phyloP scores from a whole-genome alignment of 1,284 basidiomycete species.

The Ceratorhiza oryzae-sativae region DNA sequence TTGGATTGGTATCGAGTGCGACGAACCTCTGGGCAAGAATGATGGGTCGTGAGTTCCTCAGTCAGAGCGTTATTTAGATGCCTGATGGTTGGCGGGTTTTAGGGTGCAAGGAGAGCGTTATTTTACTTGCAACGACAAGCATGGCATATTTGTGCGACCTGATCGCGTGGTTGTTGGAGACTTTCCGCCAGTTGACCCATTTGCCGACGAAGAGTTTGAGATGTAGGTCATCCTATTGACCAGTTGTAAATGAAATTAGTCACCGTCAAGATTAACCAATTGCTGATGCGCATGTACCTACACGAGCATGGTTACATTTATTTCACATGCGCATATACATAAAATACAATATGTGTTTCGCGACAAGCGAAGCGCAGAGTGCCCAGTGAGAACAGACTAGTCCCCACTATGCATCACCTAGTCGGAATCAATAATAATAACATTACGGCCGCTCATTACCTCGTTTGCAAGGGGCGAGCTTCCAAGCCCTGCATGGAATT shows the following conservation, averaged over 20 bases:
- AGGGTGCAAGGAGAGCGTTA: conserved; percentile 88
- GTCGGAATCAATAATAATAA: not conserved
- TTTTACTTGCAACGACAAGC: conserved; percentile 78
- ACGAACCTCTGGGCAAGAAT: conserved; percentile 96
- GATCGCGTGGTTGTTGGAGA: conserved; percentile 87
- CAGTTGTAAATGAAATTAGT: not conserved
- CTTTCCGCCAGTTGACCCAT: conserved; percentile 77
- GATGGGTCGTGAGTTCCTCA: conserved; percentile 81
- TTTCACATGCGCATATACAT: not conserved
- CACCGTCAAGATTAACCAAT: not conserved
- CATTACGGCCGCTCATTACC: not conserved
- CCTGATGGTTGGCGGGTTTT: conserved; percentile 23
- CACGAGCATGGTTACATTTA: not conserved
- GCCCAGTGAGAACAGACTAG: not conserved
- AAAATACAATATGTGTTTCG: not conserved
- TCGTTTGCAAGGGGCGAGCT: not conserved
- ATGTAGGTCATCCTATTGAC: conserved; percentile 59
- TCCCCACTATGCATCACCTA: not conserved
- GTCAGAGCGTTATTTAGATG: not conserved
- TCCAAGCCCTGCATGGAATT: not conserved
- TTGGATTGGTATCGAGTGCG: conserved; percentile 96
- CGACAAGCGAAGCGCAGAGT: not conserved
- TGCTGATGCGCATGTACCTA: not conserved
- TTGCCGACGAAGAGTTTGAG: conserved; percentile 69
- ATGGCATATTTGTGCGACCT: conserved; percentile 87